Conservation (phyloP, 1,284 basidiomycete genomes). For the Thelephora terrestris region DNA sequence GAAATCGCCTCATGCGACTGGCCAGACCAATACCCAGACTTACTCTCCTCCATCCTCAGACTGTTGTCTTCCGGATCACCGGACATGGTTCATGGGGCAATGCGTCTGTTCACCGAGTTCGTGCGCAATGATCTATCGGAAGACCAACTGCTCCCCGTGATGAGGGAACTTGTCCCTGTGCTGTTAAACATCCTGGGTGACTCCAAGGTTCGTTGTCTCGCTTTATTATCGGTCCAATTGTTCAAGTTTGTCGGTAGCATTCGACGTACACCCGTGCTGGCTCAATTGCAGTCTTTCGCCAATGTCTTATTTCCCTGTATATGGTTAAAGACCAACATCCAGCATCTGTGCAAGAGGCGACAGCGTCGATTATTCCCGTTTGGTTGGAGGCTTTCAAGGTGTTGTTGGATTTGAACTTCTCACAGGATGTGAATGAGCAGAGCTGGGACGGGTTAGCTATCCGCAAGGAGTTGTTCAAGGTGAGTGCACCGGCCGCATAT, state of each 20-base stretch:
- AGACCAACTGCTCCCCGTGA: constrained; percentile 84
- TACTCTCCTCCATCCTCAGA: constrained; percentile 61
- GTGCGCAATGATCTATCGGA: constrained; percentile 85
- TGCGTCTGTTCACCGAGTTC: constrained; percentile 90
- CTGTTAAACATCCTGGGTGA: constrained; percentile 77
- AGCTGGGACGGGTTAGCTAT: constrained; percentile 76
- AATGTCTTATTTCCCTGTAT: constrained; percentile 82
- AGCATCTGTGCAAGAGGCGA: constrained; percentile 75
- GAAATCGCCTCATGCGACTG: constrained; percentile 84
- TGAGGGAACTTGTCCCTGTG: constrained; percentile 76
- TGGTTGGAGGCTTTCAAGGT: constrained; percentile 86
- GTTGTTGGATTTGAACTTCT: constrained; percentile 58
- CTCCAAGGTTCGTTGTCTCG: constrained; percentile 41
- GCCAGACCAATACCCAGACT: constrained; percentile 88
- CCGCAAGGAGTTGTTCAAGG: constrained; percentile 73
- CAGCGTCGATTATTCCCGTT: constrained; percentile 69
- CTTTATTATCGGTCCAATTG: constrained; percentile 1
- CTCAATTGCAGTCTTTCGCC: constrained; percentile 81
- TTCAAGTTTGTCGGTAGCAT: constrained; percentile 40
- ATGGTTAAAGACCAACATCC: constrained; percentile 94
- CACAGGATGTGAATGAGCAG: constrained; percentile 44
- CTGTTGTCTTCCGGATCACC: constrained; percentile 67
- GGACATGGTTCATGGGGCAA: constrained; percentile 82
- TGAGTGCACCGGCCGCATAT: constrained; percentile 22
- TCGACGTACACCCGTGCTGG: constrained; percentile 73